Evolutionary conservation across 148 eudicot species (phyloP).

Genomic region (Pouteria glomerata): DNA sequence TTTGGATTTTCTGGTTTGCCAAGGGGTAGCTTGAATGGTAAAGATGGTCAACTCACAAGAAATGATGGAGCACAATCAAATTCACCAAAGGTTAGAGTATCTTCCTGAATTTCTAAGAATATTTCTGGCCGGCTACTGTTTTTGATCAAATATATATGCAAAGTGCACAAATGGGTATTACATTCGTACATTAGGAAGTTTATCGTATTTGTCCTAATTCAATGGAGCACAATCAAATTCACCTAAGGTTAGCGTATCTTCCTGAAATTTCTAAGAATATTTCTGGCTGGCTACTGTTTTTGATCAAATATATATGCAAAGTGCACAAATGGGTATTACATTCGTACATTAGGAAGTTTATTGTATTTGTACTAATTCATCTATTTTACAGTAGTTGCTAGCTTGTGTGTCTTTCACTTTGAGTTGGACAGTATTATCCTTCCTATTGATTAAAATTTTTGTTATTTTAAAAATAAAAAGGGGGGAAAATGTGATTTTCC

Average conservation of each 20-base stretch:
- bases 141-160: not conserved
- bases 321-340: not conserved
- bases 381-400: not conserved
- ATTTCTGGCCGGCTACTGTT: not conserved
- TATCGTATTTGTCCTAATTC: not conserved
- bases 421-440: not conserved
- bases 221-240: conserved; percentile 81
- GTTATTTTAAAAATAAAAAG: no score
- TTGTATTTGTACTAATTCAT: not conserved
- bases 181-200: not conserved
- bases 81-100: conserved; percentile 72
- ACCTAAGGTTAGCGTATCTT: conserved; percentile 56
- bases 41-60: conserved; percentile 84
- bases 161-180: not conserved
- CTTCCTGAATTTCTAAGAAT: not conserved
- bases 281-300: not conserved
- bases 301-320: not conserved
- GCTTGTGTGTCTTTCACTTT: not conserved
- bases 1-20: conserved; percentile 85
- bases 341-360: not conserved
- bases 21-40: conserved; percentile 66
- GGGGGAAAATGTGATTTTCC: not conserved
- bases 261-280: not conserved
- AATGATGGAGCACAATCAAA: conserved; percentile 84
- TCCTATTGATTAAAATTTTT: not conserved